Conservation (phyloP, 2,329 filamentous ascomycete genomes). For the Xylariaceae sp. region DNA sequence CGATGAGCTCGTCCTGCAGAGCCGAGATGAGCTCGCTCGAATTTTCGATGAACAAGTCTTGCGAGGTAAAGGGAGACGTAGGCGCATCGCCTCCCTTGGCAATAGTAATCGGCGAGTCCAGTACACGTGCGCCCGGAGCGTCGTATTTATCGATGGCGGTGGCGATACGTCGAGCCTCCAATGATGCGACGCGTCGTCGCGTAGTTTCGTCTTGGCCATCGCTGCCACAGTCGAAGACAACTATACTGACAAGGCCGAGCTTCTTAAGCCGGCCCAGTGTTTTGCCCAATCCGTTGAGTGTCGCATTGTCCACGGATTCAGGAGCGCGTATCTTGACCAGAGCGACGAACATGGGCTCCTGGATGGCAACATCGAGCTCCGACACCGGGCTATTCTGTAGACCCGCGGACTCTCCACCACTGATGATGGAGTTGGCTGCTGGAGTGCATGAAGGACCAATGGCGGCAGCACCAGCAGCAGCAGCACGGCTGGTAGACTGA, state of each 20-base stretch:
- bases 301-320: constrained; percentile 62
- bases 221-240: constrained; percentile 69
- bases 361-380: constrained; percentile 42
- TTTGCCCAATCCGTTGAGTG: constrained; percentile 68
- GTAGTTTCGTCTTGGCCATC: constrained; percentile 29
- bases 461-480: neutral
- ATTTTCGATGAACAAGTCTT: constrained; percentile 38
- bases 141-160: constrained; percentile 67
- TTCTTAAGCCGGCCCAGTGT: constrained; percentile 79
- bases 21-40: constrained; percentile 58
- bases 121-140: constrained; percentile 60
- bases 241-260: constrained; percentile 73
- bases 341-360: constrained; percentile 59
- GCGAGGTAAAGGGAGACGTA: constrained; percentile 33
- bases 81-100: constrained; percentile 22
- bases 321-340: constrained; percentile 78
- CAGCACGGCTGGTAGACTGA: constrained; percentile 20
- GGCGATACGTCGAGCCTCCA: constrained; percentile 69
- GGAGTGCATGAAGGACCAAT: constrained; percentile 1
- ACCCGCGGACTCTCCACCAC: constrained; percentile 1
- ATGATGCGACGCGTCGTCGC: constrained; percentile 43
- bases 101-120: constrained; percentile 52
- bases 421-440: constrained; percentile 6
- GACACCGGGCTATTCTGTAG: constrained; percentile 15
- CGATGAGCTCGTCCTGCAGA: constrained; percentile 62